Percentiles rank a stretch among this genome's conserved stretches.
Conservation (phyloP, 805 yeast genomes). For the Lipomyces lipofer region DNA sequence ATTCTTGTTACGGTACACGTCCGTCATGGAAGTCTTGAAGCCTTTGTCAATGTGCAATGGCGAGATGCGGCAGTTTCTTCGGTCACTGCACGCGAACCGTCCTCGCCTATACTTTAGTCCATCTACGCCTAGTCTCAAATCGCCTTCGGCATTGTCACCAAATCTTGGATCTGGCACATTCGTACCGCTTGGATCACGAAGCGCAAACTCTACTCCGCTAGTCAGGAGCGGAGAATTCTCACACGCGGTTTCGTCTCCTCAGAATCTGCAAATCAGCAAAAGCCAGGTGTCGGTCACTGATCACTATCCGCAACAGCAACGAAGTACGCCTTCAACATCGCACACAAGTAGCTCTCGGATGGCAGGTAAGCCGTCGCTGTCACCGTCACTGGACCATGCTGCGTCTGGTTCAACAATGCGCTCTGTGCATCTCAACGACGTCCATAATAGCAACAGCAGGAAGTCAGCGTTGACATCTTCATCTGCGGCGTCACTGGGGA, state of each 20-base stretch:
- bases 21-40: constrained; percentile 2
- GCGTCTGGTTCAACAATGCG: neutral
- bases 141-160: neutral
- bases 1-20: constrained; percentile 9
- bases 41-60: constrained; percentile 5
- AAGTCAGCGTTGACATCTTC: neutral
- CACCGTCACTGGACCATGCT: neutral
- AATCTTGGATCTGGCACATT: neutral
- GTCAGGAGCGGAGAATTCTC: neutral
- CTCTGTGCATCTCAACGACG: no score
- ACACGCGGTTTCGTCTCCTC: neutral
- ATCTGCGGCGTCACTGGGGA: neutral
- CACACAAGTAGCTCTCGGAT: neutral
- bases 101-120: neutral
- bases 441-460: neutral
- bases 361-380: neutral
- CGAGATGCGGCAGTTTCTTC: constrained; percentile 3
- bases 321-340: neutral
- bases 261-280: neutral
- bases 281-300: neutral
- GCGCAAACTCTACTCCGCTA: constrained; percentile 5
- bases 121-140: neutral
- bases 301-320: neutral
- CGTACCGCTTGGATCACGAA: neutral
- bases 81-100: neutral